phyloP scores from a whole-genome alignment of 495 filamentous ascomycete genomes.

The Bacidia rubella region DNA sequence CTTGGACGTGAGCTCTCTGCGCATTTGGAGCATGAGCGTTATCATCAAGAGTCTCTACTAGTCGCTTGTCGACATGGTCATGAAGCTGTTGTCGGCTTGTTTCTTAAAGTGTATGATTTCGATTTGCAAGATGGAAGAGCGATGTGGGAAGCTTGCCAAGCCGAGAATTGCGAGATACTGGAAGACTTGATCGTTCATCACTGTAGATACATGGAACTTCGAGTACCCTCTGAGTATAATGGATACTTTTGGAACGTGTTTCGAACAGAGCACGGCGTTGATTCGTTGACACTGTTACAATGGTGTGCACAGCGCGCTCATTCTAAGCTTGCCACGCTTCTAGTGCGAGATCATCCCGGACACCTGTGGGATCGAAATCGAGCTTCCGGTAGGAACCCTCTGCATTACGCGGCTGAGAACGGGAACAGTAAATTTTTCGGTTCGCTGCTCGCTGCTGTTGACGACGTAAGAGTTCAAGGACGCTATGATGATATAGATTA shows the following conservation, averaged over 20 bases:
- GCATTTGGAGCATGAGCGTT: slow-evolving; percentile 2
- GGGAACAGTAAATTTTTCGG: neutral
- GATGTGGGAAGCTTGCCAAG: neutral
- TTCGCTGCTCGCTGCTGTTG: neutral
- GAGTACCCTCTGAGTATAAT: neutral
- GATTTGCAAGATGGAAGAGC: neutral
- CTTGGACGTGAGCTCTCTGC: neutral
- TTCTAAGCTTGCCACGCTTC: neutral
- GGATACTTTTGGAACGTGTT: neutral
- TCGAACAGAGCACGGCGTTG: neutral
- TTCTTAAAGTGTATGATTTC: neutral
- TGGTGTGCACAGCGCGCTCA: too few relatives aligned
- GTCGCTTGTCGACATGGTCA: slow-evolving; percentile 9
- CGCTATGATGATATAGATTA: neutral
- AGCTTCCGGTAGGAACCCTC: neutral
- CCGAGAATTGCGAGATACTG: neutral
- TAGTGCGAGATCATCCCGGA: neutral
- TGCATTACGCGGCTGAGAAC: slow-evolving; percentile 1
- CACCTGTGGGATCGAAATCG: neutral
- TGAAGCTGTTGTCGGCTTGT: neutral
- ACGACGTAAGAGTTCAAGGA: too few relatives aligned
- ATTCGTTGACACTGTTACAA: neutral
- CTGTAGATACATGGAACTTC: neutral
- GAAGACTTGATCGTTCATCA: neutral
- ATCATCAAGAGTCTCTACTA: slow-evolving; percentile 3